A percentile compares a stretch with the other conserved stretches of the same genome.
Evolutionary conservation across 2,329 filamentous ascomycete species (phyloP).

Genomic region (Phyllosticta paracitricarpa): DNA sequence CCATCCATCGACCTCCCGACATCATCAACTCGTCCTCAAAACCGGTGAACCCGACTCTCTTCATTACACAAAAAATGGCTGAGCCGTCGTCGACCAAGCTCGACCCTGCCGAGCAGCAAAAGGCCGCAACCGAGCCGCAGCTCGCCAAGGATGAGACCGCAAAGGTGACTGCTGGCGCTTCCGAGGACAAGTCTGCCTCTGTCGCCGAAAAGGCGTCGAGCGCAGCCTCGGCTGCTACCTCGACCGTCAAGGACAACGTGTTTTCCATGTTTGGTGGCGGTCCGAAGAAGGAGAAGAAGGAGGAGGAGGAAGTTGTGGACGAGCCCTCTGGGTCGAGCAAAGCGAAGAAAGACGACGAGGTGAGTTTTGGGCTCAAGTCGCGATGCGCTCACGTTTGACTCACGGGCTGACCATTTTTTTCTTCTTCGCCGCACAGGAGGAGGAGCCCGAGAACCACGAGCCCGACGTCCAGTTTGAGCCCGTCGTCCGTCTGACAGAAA

Average conservation of each 20-base stretch:
- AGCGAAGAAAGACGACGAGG: slow-evolving; percentile 57
- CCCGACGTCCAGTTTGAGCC: slow-evolving; percentile 96
- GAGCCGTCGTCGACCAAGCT: slow-evolving; percentile 30
- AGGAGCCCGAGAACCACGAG: slow-evolving; percentile 77
- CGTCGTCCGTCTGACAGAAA: slow-evolving; percentile 90
- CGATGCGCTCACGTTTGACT: slow-evolving; percentile 9
- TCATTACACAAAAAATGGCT: slow-evolving; percentile 8
- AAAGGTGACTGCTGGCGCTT: slow-evolving; percentile 32
- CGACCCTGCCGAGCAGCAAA: slow-evolving; percentile 31
- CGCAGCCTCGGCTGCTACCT: slow-evolving; percentile 24
- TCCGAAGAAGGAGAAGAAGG: slow-evolving; percentile 93
- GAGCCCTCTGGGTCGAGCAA: slow-evolving; percentile 79
- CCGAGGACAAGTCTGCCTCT: slow-evolving; percentile 19
- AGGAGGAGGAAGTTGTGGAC: slow-evolving; percentile 64
- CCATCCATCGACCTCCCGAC: background rate
- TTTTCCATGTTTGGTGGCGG: slow-evolving; percentile 99
- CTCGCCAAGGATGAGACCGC: slow-evolving; percentile 35
- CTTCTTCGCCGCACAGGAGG: slow-evolving; percentile 40
- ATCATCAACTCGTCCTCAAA: background rate
- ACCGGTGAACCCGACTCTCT: background rate
- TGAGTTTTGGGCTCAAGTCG: slow-evolving; percentile 24
- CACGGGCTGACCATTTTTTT: slow-evolving; percentile 6
- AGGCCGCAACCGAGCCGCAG: slow-evolving; percentile 29
- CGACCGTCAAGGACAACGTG: slow-evolving; percentile 48
- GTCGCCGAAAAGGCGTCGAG: slow-evolving; percentile 43